phyloP scores from a whole-genome alignment of 2,329 filamentous ascomycete genomes.

The Penicillium sp. region DNA sequence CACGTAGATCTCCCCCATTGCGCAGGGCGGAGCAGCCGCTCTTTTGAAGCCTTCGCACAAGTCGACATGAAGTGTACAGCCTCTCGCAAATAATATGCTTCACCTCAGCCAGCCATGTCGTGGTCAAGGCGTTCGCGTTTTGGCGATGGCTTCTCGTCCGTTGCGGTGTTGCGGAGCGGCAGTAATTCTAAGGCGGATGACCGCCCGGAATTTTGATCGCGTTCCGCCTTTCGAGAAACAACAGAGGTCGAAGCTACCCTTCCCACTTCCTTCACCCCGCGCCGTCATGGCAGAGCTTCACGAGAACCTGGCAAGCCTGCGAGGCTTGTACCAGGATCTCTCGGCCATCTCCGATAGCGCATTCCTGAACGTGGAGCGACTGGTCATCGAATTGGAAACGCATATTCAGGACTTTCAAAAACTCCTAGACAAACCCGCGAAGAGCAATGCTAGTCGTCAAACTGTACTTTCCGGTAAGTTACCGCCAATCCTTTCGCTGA shows the following conservation, averaged over 20 bases:
- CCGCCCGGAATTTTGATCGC: constrained; percentile 43
- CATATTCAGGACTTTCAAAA: constrained; percentile 69
- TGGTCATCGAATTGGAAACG: constrained; percentile 66
- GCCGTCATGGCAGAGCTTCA: constrained; percentile 57
- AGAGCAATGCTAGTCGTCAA: constrained; percentile 75
- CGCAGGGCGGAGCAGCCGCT: constrained; percentile 11
- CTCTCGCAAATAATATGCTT: not conserved
- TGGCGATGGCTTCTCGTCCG: not conserved
- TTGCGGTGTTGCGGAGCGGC: constrained; percentile 19
- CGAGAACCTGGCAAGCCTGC: constrained; percentile 74
- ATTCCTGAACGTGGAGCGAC: constrained; percentile 70
- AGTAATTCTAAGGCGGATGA: constrained; percentile 19
- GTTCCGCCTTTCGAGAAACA: constrained; percentile 40
- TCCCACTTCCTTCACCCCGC: constrained; percentile 34
- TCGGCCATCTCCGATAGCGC: constrained; percentile 73
- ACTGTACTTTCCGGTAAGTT: constrained; percentile 67
- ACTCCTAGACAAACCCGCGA: constrained; percentile 73
- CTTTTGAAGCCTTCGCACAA: not conserved
- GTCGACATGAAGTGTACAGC: not conserved
- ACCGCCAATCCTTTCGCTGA: constrained; percentile 1
- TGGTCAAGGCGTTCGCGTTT: constrained; percentile 2
- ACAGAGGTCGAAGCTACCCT: constrained; percentile 34
- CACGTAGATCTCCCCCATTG: constrained; percentile 50
- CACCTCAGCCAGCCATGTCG: constrained; percentile 12
- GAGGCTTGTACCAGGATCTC: constrained; percentile 84